Base-by-base conservation (phyloP, 805 yeast genomes). In the Yamadazyma olivae region DNA sequence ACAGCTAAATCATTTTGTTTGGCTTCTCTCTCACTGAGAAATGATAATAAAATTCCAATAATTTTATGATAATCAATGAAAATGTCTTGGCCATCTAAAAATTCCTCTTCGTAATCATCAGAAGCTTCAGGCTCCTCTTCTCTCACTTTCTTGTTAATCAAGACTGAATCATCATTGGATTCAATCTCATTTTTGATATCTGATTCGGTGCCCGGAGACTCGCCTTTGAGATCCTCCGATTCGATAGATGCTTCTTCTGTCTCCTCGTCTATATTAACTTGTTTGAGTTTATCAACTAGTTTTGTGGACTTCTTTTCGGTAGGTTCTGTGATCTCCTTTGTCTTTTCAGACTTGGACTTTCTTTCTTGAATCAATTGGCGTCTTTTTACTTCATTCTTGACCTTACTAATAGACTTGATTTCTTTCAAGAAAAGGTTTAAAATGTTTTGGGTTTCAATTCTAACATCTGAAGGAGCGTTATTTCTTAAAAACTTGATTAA, bases 391-490 rank as follows among this genome's bases (percentile, higher is more conserved):
- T 72, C 64, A 30, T 67, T 60, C 52, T 80, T 82, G 24, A 91
- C 77, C 44, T 81, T 81, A 16, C 84, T 70, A n/a, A 90, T 76
- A 27, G 86, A 69, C 46, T 78, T 79, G 34, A 91, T 83, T 53
- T 93, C 98, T 46, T 80, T 83, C 21, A 93, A 64, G 40, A 93
- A 75, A 3, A 77, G 72, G 41, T 82, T 84, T 41, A 93, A 58
- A 24, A 90, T 75, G 30, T 83, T 80, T 40, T 83, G 86, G 0
- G 98, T 89, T 27, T 87, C 88, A 2, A 83, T 80, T 45, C 95
- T 70, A 3, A 93, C 95, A 57, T 91, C 98, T 36, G 81, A 79
- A 43, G 88, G 88, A 2, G 91, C 71, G 47, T 86, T 91, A 45
- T 86, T 85, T 57, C 58, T 62, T 31, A 91, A 66, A 50, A 87